These are phyloP conservation scores for Uronychia binucleata DNA, from an alignment of 73 alveolate genomes.

Conservation along the genomic window DNA sequence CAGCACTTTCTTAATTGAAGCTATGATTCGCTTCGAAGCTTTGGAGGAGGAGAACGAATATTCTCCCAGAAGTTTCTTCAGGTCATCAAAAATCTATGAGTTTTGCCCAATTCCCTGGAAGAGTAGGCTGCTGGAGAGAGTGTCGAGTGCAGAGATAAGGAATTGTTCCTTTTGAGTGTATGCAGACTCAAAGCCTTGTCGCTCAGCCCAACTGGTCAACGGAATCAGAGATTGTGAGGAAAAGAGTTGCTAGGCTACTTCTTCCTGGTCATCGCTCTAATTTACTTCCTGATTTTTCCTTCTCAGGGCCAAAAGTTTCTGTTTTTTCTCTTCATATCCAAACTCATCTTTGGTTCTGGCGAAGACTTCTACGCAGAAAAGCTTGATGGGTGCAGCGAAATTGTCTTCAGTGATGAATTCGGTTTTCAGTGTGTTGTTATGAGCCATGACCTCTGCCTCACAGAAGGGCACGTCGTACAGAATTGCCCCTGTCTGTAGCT, in stretches of 20 bases:
- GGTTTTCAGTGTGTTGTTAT: slow-evolving; percentile 11
- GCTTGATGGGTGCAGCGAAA: slow-evolving; percentile 26
- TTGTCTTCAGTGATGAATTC: slow-evolving; percentile 36
- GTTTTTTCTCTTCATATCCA: slow-evolving; percentile 26
- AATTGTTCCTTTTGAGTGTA: background rate
- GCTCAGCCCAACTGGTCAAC: too few species aligned
- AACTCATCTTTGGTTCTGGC: slow-evolving; percentile 33
- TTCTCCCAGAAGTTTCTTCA: background rate
- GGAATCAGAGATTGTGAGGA: background rate
- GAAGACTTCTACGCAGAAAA: slow-evolving; percentile 36
- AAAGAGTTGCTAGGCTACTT: background rate
- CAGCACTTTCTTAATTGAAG: background rate
- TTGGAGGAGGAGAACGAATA: background rate
- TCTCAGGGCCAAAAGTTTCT: slow-evolving; percentile 20
- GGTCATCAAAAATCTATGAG: background rate
- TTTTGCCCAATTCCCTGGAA: background rate
- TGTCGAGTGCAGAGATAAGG: background rate
- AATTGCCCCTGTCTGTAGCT: slow-evolving; percentile 6
- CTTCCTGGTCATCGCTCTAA: background rate
- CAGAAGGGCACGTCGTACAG: slow-evolving; percentile 54
- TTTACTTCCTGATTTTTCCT: too few species aligned
- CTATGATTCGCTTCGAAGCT: background rate
- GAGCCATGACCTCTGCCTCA: slow-evolving; percentile 52
- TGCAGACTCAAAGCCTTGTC: background rate
- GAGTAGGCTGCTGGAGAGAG: background rate